Evolutionary conservation across 257 asterid species (phyloP).

Genomic region (Salvia miltiorrhiza): DNA sequence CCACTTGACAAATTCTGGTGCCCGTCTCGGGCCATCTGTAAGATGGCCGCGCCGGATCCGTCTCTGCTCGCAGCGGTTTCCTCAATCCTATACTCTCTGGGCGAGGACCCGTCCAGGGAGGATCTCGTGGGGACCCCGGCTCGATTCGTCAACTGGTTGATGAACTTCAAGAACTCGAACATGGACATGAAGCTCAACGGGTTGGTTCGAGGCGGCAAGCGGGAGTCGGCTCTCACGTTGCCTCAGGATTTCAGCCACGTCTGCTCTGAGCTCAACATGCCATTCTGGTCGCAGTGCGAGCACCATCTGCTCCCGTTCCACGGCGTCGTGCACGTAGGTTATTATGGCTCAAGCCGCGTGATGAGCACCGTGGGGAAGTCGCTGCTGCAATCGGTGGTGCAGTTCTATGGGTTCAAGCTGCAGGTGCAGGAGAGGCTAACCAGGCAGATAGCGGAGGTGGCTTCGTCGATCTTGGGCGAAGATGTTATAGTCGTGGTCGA

Average conservation of each 20-base stretch:
- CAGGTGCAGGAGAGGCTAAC: slow-evolving; percentile 98
- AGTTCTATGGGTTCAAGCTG: slow-evolving; percentile 85
- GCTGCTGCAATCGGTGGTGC: slow-evolving; percentile 67
- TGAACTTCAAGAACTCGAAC: slow-evolving; percentile 58
- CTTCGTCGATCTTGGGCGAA: slow-evolving; percentile 63
- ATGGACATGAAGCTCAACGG: slow-evolving; percentile 61
- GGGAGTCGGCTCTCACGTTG: slow-evolving; percentile 5
- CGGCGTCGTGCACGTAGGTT: slow-evolving; percentile 87
- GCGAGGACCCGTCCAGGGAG: slow-evolving; percentile 75
- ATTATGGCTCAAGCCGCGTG: slow-evolving; percentile 35
- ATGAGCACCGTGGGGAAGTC: slow-evolving; percentile 39
- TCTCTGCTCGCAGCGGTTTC: slow-evolving; percentile 55
- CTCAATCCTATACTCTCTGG: slow-evolving; percentile 60
- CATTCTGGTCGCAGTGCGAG: slow-evolving; percentile 89
- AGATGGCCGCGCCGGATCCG: slow-evolving; percentile 35
- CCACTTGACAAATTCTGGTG: slow-evolving; percentile 56
- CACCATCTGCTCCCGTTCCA: slow-evolving; percentile 95
- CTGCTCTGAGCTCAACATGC: slow-evolving; percentile 55
- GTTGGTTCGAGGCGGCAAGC: slow-evolving; percentile 30
- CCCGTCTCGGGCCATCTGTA: slow-evolving; percentile 40
- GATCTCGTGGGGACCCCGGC: slow-evolving; percentile 79
- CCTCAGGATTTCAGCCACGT: slow-evolving; percentile 32
- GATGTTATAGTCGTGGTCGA: slow-evolving; percentile 84
- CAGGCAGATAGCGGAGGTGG: slow-evolving; percentile 85
- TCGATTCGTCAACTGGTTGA: slow-evolving; percentile 70